phyloP scores from a whole-genome alignment of 2,329 filamentous ascomycete species.

The Whalleya microplaca region DNA sequence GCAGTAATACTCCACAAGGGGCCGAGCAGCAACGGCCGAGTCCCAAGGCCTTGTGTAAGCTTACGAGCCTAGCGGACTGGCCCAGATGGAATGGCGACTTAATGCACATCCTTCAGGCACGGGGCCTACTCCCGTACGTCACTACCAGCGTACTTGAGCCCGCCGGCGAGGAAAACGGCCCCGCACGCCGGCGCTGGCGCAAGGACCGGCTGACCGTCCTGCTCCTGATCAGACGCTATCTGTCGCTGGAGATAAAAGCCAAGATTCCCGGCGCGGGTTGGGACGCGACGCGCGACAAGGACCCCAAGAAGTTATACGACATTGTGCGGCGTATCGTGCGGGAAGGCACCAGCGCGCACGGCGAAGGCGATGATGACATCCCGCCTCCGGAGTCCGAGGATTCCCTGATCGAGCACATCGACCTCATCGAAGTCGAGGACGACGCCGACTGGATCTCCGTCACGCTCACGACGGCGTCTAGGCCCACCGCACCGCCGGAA shows the following conservation, averaged over 20 bases:
- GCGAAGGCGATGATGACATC: neutral
- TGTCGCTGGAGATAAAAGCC: conserved; percentile 17
- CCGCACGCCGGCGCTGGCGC: conserved; percentile 13
- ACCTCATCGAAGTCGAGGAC: conserved; percentile 19
- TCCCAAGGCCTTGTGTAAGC: neutral
- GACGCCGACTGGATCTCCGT: conserved; percentile 24
- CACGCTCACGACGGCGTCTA: neutral
- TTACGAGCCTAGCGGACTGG: conserved; percentile 14
- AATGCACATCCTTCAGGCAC: conserved; percentile 13
- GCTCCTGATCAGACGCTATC: conserved; percentile 17
- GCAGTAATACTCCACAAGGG: neutral
- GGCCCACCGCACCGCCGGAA: conserved; percentile 12
- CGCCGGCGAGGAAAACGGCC: conserved; percentile 3
- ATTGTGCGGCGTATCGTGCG: conserved; percentile 12
- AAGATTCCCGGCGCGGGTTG: conserved; percentile 13
- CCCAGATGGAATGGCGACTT: conserved; percentile 21
- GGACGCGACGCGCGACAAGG: conserved; percentile 5
- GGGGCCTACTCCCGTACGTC: conserved; percentile 18
- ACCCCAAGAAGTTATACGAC: conserved; percentile 27
- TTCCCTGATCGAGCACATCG: conserved; percentile 5
- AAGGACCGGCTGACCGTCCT: conserved; percentile 16
- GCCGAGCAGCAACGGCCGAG: neutral
- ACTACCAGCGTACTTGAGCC: conserved; percentile 15
- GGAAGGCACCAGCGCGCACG: neutral
- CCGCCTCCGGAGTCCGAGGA: conserved; percentile 3